These are phyloP conservation scores for Euphorbia pulcherrima DNA, from an alignment of 345 rosid species.

Conservation along the genomic window DNA sequence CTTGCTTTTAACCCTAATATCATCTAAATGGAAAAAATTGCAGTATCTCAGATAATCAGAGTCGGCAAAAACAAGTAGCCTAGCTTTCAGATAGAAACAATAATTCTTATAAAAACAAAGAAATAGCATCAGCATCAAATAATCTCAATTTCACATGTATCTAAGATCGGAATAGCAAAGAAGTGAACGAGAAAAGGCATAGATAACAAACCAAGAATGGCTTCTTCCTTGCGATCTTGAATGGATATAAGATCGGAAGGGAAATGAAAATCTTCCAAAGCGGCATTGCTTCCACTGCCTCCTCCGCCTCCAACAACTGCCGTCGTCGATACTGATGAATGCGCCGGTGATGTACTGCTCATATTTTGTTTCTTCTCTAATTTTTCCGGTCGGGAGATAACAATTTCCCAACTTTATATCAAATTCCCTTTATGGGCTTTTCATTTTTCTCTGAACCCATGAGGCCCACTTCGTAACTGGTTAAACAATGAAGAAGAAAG, in stretches of 20 bases:
- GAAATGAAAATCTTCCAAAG: constrained; percentile 60
- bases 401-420: background rate
- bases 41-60: background rate
- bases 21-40: background rate
- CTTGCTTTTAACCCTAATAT: background rate
- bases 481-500: background rate
- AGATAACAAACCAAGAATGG: constrained; percentile 42
- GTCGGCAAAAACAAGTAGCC: background rate
- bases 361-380: constrained; percentile 17
- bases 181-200: background rate
- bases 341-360: constrained; percentile 72
- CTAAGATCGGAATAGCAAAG: background rate
- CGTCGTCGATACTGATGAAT: constrained; percentile 66
- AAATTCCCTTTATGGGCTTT: background rate
- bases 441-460: background rate
- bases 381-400: background rate
- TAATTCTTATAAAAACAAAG: background rate
- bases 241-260: constrained; percentile 59
- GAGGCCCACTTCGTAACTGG: background rate
- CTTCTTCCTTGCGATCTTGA: constrained; percentile 62
- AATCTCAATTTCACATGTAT: too few species aligned
- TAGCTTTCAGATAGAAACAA: too few species aligned
- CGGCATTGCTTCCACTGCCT: constrained; percentile 44
- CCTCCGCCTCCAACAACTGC: constrained; percentile 48
- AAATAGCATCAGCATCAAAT: too few species aligned